phyloP scores from a whole-genome alignment of 331 rosid species.

The Acacia pycnantha region DNA sequence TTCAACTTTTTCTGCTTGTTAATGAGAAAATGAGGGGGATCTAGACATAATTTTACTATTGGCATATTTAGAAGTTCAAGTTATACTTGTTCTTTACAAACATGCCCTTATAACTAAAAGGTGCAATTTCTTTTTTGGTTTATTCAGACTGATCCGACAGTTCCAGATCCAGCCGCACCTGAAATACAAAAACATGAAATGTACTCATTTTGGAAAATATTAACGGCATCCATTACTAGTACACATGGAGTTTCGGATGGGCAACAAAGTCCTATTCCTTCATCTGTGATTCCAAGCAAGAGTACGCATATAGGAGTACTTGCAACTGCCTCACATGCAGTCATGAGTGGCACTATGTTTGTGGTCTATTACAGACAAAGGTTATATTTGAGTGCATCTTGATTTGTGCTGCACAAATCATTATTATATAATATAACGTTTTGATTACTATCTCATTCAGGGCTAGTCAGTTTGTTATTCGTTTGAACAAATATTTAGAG shows the following conservation, averaged over 20 bases:
- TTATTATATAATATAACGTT: neutral
- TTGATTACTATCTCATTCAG: conserved; percentile 29
- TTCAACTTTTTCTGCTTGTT: neutral
- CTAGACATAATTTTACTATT: neutral
- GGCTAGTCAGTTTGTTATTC: conserved; percentile 70
- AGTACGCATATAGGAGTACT: conserved; percentile 88
- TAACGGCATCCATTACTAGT: conserved; percentile 84
- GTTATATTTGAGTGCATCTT: conserved; percentile 33
- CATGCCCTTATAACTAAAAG: neutral
- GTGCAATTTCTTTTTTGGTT: neutral
- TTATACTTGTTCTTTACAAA: neutral
- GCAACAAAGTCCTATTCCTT: conserved; percentile 65
- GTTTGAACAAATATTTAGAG: conserved; percentile 66
- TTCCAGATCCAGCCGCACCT: conserved; percentile 44
- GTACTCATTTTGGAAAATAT: conserved; percentile 67
- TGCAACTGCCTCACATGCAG: conserved; percentile 87
- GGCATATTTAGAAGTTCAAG: neutral
- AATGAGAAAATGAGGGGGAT: too few relatives aligned
- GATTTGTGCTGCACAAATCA: neutral
- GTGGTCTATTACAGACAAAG: conserved; percentile 79
- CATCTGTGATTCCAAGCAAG: conserved; percentile 82
- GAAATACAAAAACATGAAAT: conserved; percentile 43
- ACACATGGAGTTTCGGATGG: conserved; percentile 72
- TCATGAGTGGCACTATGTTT: conserved; percentile 57
- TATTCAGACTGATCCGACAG: conserved; percentile 53